phyloP scores from a whole-genome alignment of 2,329 filamentous ascomycete genomes.

The Madurella mycetomatis region DNA sequence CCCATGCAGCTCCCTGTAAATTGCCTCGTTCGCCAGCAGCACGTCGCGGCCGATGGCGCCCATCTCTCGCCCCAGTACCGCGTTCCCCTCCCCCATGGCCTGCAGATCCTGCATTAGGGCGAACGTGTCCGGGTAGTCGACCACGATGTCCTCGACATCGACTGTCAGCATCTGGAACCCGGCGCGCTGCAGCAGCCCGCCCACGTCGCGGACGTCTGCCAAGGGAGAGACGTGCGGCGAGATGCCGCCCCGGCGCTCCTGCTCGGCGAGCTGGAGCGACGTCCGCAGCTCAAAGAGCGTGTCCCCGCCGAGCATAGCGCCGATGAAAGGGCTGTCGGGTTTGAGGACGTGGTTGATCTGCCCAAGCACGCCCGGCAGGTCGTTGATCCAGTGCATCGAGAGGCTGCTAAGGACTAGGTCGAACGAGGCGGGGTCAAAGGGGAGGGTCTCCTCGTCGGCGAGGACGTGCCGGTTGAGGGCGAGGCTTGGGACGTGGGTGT shows the following conservation, averaged over 20 bases:
- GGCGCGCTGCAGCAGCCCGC: slow-evolving; percentile 77
- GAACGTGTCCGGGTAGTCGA: slow-evolving; percentile 88
- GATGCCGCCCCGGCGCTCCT: slow-evolving; percentile 86
- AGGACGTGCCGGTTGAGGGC: slow-evolving; percentile 71
- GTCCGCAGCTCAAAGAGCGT: slow-evolving; percentile 90
- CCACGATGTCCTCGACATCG: slow-evolving; percentile 93
- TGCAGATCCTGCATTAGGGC: slow-evolving; percentile 91
- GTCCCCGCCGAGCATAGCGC: slow-evolving; percentile 94
- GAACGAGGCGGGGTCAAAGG: slow-evolving; percentile 72
- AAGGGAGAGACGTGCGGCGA: slow-evolving; percentile 86
- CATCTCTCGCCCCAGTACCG: slow-evolving; percentile 78
- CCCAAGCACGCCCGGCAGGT: slow-evolving; percentile 77
- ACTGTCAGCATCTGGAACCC: slow-evolving; percentile 96
- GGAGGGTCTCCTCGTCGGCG: slow-evolving; percentile 67
- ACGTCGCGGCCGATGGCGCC: slow-evolving; percentile 76
- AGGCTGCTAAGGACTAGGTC: slow-evolving; percentile 87
- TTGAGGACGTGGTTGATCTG: slow-evolving; percentile 86
- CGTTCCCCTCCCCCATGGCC: slow-evolving; percentile 93
- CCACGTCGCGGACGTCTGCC: slow-evolving; percentile 87
- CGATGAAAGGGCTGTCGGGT: slow-evolving; percentile 86
- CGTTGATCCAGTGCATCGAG: slow-evolving; percentile 96
- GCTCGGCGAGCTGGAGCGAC: slow-evolving; percentile 85
- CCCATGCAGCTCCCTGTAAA: slow-evolving; percentile 83
- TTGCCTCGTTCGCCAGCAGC: slow-evolving; percentile 78
- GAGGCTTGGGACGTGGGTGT: slow-evolving; percentile 51